Evolutionary conservation across 441 rosid species (phyloP), one percentile per base, ranked within the genome.

Genomic region (Erodium chrysanthum): DNA sequence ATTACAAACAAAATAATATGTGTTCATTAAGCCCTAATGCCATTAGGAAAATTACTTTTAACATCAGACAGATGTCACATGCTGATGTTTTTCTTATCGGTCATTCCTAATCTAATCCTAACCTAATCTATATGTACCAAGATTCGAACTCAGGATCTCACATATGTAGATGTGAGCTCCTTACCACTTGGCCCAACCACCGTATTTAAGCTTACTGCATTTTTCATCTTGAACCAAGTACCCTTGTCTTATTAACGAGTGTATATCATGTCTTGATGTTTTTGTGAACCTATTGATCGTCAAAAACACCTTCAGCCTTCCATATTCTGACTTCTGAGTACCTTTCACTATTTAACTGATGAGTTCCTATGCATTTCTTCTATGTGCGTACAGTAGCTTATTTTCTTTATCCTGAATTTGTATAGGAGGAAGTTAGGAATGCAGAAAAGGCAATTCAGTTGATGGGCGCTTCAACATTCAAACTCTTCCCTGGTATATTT

Each of bases 391-490:
- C 20, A 9, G 1, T 54, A 54, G 23, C 64, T 63, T 31, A 35
- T 23, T 62, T 70, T 64, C 59, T 42, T 23, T 23, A 21, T 75
- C 65, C 27, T 70, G 40, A 63, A 7, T 71, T 64, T 70, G 50
- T 64, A 66, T 81, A 93, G 96, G 91, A 79, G 59, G 98, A 93
- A 81, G 88, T 91, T 48, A 80, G 73, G 78, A 86, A 75, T 71
- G 96, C 95, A 6, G 87, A 85, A 74, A 89, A 76, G 76, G 95
- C 98, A 67, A 80, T 89, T 76, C 81, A 77, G 64, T 74, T 82
- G 48, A 80, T 93, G 88, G 98, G 98, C 23, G 95, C 89, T 79
- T 91, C 95, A n/a, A 3, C 83, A 62, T 73, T 91, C 74, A 79
- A 84, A 72, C 74, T 84, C 54, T 80, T 81, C 70, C 68, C 86